Base-by-base conservation (phyloP, 1,284 basidiomycete species). In the Papiliotrema laurentii region DNA sequence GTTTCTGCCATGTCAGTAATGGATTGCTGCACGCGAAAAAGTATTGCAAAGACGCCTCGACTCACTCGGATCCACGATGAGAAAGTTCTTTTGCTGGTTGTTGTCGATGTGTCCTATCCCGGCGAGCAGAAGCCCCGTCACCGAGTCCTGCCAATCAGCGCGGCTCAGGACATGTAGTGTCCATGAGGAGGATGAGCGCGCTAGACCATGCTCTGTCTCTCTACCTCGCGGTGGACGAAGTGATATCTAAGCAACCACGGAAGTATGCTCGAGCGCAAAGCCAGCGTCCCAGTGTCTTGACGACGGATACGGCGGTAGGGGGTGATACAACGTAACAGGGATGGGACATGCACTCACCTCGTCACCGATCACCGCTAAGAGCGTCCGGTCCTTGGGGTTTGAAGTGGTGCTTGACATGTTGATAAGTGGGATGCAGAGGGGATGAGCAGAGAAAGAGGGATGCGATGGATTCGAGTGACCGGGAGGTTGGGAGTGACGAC, bases 291-390 rank as follows among this genome's bases (percentile, higher is more conserved):
- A 13, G 11, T 10, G 21, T 10, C 11, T 21, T 13, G 36, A 21
- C 14, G 36, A 21, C 13, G n/a, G n/a, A n/a, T n/a, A n/a, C n/a
- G n/a, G n/a, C n/a, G 30, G n/a, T 33, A 33, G 30, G 10, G 30
- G 30, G n/a, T 33, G n/a, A 10, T 10, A 10, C 30, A 10, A 33
- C 30, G n/a, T 33, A 9, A 19, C 26, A n/a, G 34, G 18, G 28
- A 24, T 30, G 27, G 14, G 35, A 14, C 22, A 31, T 33, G 11
- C 16, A 62, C 77, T 45, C 61, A 91, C 91, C 78, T 97, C 92
- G 73, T 97, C 92, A 35, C 92, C 93, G 55, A 97, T 96, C 63
- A 92, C 89, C 26, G 92, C 91, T 43, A 97, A 80, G 36, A 96
- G 77, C 54, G 81, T 87, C 47, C 92, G 81, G 72, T 92, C 89